phyloP scores from a whole-genome alignment of 257 asterid genomes.

The Cruciata laevipes region DNA sequence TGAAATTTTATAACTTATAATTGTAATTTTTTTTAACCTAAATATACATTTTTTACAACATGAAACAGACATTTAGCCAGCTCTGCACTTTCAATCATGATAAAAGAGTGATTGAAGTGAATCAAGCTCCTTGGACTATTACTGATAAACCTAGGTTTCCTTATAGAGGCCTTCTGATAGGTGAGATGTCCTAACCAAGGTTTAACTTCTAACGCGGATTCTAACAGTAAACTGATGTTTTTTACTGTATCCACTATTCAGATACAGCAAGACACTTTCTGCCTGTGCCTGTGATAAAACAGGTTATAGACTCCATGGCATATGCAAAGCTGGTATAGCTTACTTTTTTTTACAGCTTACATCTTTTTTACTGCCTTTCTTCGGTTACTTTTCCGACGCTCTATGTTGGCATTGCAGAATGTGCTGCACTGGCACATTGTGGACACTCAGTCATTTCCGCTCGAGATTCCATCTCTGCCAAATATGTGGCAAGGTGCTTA shows the following conservation, averaged over 20 bases:
- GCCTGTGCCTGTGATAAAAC: slow-evolving; percentile 64
- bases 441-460: slow-evolving; percentile 90
- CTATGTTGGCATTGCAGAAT: slow-evolving; percentile 38
- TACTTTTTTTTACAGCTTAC: not conserved
- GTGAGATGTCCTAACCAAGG: slow-evolving; percentile 29
- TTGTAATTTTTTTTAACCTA: not conserved
- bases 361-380: too few relatives aligned
- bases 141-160: slow-evolving; percentile 81
- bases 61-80: slow-evolving; percentile 87
- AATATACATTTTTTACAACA: not conserved
- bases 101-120: slow-evolving; percentile 49
- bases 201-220: slow-evolving; percentile 1
- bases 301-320: slow-evolving; percentile 90
- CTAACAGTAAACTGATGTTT: slow-evolving; percentile 2
- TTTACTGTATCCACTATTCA: slow-evolving; percentile 17
- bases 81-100: slow-evolving; percentile 48
- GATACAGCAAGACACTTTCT: slow-evolving; percentile 88
- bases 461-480: slow-evolving; percentile 83
- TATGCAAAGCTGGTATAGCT: slow-evolving; percentile 78
- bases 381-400: not conserved
- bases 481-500: slow-evolving; percentile 85
- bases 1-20: too few relatives aligned
- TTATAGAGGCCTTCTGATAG: slow-evolving; percentile 85
- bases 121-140: slow-evolving; percentile 79
- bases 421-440: slow-evolving; percentile 99